These are phyloP conservation scores for Parascedosporium putredinis DNA, from an alignment of 2,329 filamentous ascomycete genomes.

Conservation along the genomic window DNA sequence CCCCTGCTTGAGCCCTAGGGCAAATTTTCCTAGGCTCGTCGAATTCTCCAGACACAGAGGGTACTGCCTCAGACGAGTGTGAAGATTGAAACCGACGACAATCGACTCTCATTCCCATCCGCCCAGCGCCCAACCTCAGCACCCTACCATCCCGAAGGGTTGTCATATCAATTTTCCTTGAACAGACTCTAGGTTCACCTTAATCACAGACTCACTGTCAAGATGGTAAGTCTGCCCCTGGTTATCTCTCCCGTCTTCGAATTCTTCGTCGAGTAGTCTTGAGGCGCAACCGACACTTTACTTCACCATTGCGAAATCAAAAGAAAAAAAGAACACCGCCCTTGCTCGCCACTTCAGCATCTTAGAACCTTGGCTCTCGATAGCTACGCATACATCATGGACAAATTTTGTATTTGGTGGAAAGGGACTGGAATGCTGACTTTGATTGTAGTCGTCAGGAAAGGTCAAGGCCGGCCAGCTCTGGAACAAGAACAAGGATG, in stretches of 20 bases:
- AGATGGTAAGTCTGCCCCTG: conserved; percentile 6
- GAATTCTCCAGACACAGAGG: conserved; percentile 7
- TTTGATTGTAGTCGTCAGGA: conserved; percentile 29
- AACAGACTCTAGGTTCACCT: conserved; percentile 2
- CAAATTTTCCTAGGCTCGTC: conserved; percentile 6
- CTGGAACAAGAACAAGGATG: conserved; percentile 99
- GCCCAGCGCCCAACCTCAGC: conserved; percentile 18
- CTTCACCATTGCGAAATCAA: background rate
- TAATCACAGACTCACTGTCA: conserved; percentile 4
- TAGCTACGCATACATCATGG: background rate
- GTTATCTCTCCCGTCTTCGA: background rate
- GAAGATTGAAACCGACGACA: conserved; percentile 10
- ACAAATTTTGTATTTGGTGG: background rate
- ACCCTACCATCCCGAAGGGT: conserved; percentile 7
- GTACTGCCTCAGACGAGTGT: conserved; percentile 1
- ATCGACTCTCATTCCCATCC: conserved; percentile 9
- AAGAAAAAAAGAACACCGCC: no score
- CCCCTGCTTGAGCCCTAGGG: conserved; percentile 7
- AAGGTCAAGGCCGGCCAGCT: conserved; percentile 94
- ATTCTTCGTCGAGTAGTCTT: background rate
- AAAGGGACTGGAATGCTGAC: conserved; percentile 2
- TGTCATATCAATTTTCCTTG: background rate
- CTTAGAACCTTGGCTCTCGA: no score
- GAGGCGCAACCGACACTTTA: background rate
- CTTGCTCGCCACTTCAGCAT: no score